These are phyloP conservation scores for Solanum hybrid DNA, from an alignment of 305 asterid genomes.

Conservation along the genomic window DNA sequence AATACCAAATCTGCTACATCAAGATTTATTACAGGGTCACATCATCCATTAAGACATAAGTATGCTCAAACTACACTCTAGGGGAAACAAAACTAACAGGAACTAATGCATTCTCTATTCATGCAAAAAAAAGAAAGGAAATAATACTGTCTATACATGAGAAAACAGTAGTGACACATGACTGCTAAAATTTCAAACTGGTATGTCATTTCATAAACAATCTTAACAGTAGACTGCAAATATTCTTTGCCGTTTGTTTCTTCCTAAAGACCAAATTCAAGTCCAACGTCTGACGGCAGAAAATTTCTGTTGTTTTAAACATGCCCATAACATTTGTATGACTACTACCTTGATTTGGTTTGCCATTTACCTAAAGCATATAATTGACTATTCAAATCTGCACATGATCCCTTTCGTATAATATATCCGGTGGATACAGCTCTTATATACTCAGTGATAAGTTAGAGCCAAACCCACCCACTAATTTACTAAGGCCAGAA, in stretches of 20 bases:
- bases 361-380: background rate
- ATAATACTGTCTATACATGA: background rate
- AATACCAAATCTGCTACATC: constrained; percentile 92
- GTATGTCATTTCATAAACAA: background rate
- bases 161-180: background rate
- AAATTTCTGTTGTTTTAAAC: background rate
- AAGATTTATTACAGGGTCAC: constrained; percentile 31
- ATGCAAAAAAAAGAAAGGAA: background rate
- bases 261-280: background rate
- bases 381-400: background rate
- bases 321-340: background rate
- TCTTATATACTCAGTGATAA: background rate
- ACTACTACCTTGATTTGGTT: background rate
- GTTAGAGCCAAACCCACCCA: background rate
- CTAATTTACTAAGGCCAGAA: background rate
- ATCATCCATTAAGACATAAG: background rate
- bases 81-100: background rate
- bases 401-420: background rate
- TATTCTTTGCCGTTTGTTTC: background rate
- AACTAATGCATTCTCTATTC: background rate
- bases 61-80: background rate
- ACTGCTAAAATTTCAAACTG: background rate
- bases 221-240: background rate
- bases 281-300: background rate
- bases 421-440: background rate